These are phyloP conservation scores for Verbascum thapsus DNA, from an alignment of 257 asterid genomes.

Conservation along the genomic window DNA sequence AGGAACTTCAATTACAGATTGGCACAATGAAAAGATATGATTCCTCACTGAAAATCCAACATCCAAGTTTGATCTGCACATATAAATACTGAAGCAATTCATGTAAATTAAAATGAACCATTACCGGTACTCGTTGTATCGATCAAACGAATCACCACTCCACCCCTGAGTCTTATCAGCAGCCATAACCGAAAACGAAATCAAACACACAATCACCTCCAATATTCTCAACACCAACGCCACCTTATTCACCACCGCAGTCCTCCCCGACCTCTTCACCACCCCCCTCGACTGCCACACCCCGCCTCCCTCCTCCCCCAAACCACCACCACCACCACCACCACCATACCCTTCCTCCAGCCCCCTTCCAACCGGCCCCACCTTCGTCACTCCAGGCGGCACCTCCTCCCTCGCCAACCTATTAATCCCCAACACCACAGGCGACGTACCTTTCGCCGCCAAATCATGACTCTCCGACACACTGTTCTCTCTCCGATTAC, in stretches of 20 bases:
- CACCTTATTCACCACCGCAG: conserved; percentile 43
- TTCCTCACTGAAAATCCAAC: no score
- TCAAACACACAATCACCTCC: conserved; percentile 62
- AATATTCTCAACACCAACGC: conserved; percentile 69
- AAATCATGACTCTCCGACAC: conserved; percentile 40
- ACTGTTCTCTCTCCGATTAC: conserved; percentile 37
- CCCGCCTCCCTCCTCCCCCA: conserved; percentile 47
- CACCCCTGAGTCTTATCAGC: conserved; percentile 92
- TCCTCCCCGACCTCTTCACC: conserved; percentile 49
- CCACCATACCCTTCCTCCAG: conserved; percentile 48
- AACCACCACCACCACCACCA: conserved; percentile 40
- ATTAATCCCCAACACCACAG: conserved; percentile 47
- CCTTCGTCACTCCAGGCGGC: conserved; percentile 47
- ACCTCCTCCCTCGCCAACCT: conserved; percentile 50
- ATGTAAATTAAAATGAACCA: no score
- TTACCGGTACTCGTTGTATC: conserved; percentile 87
- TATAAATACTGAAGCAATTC: neutral
- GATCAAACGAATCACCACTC: conserved; percentile 97
- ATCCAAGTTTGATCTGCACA: neutral
- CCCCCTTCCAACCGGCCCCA: conserved; percentile 44
- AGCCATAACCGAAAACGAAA: conserved; percentile 92
- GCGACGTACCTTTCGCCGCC: conserved; percentile 37
- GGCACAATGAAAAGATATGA: no score
- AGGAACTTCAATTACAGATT: neutral
- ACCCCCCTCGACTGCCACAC: conserved; percentile 49